Percentiles rank a stretch among this genome's conserved stretches.
Evolutionary conservation across 169 alveolate genomes (phyloP).

Genomic region (Miamiensis avidus): DNA sequence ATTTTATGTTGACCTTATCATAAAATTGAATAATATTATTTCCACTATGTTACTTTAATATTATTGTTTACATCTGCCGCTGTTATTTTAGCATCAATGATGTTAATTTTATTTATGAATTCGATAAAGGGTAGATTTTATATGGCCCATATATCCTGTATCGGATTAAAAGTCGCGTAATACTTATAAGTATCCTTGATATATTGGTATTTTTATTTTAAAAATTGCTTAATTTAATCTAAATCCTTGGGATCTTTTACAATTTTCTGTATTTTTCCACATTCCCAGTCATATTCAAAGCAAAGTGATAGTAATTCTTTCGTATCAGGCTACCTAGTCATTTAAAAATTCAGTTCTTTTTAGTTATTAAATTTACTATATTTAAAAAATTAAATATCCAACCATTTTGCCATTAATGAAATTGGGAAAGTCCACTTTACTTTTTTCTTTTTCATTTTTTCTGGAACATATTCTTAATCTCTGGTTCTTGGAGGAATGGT

Average conservation of each 20-base stretch:
- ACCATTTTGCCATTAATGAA: slow-evolving; percentile 36
- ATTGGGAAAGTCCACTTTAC: slow-evolving; percentile 51
- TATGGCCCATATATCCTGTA: slow-evolving; percentile 63
- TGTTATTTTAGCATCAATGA: slow-evolving; percentile 56
- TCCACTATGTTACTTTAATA: neutral
- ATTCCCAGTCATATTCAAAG: slow-evolving; percentile 73
- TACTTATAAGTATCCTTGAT: slow-evolving; percentile 58
- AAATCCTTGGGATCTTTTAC: slow-evolving; percentile 60
- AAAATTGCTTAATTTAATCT: slow-evolving; percentile 43
- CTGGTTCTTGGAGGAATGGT: slow-evolving; percentile 41
- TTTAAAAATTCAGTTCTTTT: no score
- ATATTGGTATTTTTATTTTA: slow-evolving; percentile 35
- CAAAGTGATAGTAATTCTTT: slow-evolving; percentile 29
- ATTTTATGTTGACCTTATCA: slow-evolving; percentile 59
- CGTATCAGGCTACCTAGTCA: slow-evolving; percentile 31
- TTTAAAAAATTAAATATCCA: no score
- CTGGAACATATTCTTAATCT: slow-evolving; percentile 51
- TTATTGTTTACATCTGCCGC: slow-evolving; percentile 4
- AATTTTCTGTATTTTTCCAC: slow-evolving; percentile 53
- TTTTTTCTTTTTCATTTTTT: slow-evolving; percentile 47
- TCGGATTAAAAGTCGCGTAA: slow-evolving; percentile 53
- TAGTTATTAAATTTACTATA: no score
- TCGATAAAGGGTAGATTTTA: slow-evolving; percentile 58
- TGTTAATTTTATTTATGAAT: slow-evolving; percentile 55
- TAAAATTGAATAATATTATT: neutral